phyloP scores from a whole-genome alignment of 2,329 filamentous ascomycete species.

The Aureobasidium musti region DNA sequence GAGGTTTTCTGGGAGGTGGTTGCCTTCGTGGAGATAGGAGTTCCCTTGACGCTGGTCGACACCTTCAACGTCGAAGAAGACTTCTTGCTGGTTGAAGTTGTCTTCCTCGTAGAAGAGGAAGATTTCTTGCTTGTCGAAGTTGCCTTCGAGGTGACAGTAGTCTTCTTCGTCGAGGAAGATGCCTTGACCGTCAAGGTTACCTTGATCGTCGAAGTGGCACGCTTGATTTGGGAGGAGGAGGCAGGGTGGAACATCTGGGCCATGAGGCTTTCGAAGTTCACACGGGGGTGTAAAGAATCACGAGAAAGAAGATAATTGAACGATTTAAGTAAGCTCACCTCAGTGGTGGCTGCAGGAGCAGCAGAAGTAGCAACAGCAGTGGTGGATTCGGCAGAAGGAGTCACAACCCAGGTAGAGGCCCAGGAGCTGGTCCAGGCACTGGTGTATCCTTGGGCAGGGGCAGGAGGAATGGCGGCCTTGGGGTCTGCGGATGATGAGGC shows the following conservation, averaged over 20 bases:
- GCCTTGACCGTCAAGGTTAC: slow-evolving; percentile 26
- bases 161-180: slow-evolving; percentile 21
- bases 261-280: slow-evolving; percentile 25
- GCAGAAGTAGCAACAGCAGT: slow-evolving; percentile 29
- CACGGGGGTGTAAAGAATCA: slow-evolving; percentile 20
- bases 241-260: slow-evolving; percentile 24
- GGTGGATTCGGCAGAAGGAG: slow-evolving; percentile 22
- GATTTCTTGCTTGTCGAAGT: slow-evolving; percentile 26
- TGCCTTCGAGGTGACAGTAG: slow-evolving; percentile 9
- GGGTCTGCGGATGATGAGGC: slow-evolving; percentile 3
- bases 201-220: slow-evolving; percentile 31
- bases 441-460: slow-evolving; percentile 9
- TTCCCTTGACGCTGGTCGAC: neutral
- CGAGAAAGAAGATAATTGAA: slow-evolving; percentile 26
- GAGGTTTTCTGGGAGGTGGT: slow-evolving; percentile 27
- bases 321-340: slow-evolving; percentile 27
- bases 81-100: slow-evolving; percentile 26
- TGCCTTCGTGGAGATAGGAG: slow-evolving; percentile 3
- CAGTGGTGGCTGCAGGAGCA: slow-evolving; percentile 24
- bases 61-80: slow-evolving; percentile 26
- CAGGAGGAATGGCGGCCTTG: slow-evolving; percentile 18
- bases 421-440: slow-evolving; percentile 23
- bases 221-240: slow-evolving; percentile 22
- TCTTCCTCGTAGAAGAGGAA: slow-evolving; percentile 18
- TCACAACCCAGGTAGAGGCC: slow-evolving; percentile 21